A percentile compares a stretch with the other conserved stretches of the same genome.
Evolutionary conservation across 1,139 yeast genomes (phyloP).

Genomic region (Geotrichum bryndzae): DNA sequence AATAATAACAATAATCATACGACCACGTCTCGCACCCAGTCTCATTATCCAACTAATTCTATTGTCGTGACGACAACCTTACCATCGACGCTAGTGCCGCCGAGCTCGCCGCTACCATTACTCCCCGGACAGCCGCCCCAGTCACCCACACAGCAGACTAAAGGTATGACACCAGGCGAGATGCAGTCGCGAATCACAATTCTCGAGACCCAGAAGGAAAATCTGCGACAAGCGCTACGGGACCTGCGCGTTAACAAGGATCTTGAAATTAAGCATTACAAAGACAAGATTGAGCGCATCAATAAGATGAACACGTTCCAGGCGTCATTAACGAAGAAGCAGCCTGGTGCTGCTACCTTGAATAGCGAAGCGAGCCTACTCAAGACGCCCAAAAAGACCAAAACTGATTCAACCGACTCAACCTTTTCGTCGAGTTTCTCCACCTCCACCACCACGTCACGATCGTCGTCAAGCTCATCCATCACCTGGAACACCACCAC

Average conservation of each 20-base stretch:
- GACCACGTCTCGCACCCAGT: no score
- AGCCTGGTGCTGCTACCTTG: not conserved
- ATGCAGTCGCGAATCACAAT: constrained; percentile 26
- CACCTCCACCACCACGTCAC: not conserved
- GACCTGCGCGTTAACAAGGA: constrained; percentile 36
- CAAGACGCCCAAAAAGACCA: not conserved
- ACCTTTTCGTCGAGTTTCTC: not conserved
- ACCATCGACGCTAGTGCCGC: not conserved
- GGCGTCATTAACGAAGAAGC: not conserved
- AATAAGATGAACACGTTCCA: constrained; percentile 8
- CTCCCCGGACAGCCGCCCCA: not conserved
- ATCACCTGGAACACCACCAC: not conserved
- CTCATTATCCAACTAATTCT: not conserved
- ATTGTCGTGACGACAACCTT: not conserved
- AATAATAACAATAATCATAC: no score
- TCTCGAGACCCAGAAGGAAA: constrained; percentile 51
- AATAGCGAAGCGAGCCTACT: not conserved
- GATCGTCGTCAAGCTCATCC: not conserved
- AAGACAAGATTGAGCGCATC: constrained; percentile 24
- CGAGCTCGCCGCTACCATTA: not conserved
- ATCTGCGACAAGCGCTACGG: constrained; percentile 48
- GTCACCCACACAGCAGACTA: not conserved
- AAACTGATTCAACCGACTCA: not conserved
- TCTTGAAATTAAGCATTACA: constrained; percentile 34
- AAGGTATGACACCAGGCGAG: constrained; percentile 6